Conservation (phyloP, 1,284 basidiomycete species). For the Pisolithus thermaeus region DNA sequence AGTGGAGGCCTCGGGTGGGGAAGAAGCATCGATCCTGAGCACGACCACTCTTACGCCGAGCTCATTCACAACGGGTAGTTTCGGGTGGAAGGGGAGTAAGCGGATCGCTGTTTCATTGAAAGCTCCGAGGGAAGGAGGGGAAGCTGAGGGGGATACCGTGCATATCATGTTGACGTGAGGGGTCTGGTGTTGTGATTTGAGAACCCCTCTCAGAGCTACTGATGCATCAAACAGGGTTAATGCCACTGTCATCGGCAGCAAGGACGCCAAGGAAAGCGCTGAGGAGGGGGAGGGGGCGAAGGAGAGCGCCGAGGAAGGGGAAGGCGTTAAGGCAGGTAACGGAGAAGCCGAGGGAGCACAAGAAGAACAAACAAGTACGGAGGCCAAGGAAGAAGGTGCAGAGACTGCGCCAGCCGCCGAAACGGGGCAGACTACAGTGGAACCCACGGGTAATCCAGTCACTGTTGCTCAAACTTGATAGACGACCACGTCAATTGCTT, state of each 20-base stretch:
- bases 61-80: slow-evolving; percentile 66
- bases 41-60: slow-evolving; percentile 49
- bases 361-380: slow-evolving; percentile 21
- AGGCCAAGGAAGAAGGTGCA: background rate
- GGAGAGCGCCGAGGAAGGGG: slow-evolving; percentile 40
- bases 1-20: slow-evolving; percentile 26
- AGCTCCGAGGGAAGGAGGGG: slow-evolving; percentile 42
- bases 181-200: slow-evolving; percentile 1
- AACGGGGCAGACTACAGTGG: background rate
- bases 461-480: no score
- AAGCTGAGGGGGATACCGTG: slow-evolving; percentile 50
- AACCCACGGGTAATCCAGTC: background rate
- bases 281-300: slow-evolving; percentile 35
- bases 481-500: no score
- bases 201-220: slow-evolving; percentile 3
- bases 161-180: slow-evolving; percentile 72
- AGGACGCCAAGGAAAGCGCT: slow-evolving; percentile 42
- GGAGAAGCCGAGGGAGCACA: slow-evolving; percentile 23
- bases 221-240: slow-evolving; percentile 48
- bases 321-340: slow-evolving; percentile 22
- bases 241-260: slow-evolving; percentile 72
- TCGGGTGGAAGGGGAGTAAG: slow-evolving; percentile 76
- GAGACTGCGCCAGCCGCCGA: background rate
- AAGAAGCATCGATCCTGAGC: slow-evolving; percentile 58
- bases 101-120: slow-evolving; percentile 60